phyloP scores from a whole-genome alignment of 305 asterid species.

The Petunia hybrid region DNA sequence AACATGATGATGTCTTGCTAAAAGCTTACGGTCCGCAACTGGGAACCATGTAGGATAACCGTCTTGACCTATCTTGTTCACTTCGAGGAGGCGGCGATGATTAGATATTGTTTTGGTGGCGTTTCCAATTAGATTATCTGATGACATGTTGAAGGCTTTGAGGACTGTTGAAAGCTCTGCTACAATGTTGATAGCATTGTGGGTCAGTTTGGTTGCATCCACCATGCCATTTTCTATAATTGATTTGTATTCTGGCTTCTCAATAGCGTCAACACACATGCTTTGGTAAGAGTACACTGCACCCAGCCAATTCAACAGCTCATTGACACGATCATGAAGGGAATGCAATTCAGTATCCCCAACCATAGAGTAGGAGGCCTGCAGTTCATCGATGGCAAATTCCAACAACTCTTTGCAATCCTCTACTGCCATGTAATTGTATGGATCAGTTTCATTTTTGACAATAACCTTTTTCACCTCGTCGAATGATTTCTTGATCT shows the following conservation, averaged over 20 bases:
- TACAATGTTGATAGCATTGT: slow-evolving; percentile 70
- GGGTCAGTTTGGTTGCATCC: slow-evolving; percentile 65
- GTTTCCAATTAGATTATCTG: background rate
- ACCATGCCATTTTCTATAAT: slow-evolving; percentile 55
- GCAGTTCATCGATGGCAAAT: slow-evolving; percentile 57
- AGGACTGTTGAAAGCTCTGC: slow-evolving; percentile 52
- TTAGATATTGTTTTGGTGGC: background rate
- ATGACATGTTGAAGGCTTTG: slow-evolving; percentile 47
- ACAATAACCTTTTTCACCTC: slow-evolving; percentile 38
- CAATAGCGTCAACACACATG: slow-evolving; percentile 59
- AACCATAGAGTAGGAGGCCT: slow-evolving; percentile 50
- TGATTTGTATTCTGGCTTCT: slow-evolving; percentile 49
- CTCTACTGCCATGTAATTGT: slow-evolving; percentile 52
- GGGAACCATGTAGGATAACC: slow-evolving; percentile 65
- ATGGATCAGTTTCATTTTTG: slow-evolving; percentile 51
- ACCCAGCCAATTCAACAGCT: slow-evolving; percentile 68
- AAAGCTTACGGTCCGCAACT: slow-evolving; percentile 58
- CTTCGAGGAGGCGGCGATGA: slow-evolving; percentile 45
- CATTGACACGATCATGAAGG: slow-evolving; percentile 49
- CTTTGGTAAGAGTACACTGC: slow-evolving; percentile 61
- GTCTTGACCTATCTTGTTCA: slow-evolving; percentile 33
- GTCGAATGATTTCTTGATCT: slow-evolving; percentile 48
- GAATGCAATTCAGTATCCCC: slow-evolving; percentile 46
- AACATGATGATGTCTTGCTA: slow-evolving; percentile 30
- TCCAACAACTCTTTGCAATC: slow-evolving; percentile 67